phyloP scores from a whole-genome alignment of 164 flowering plant species.

The Umbilicus rupestris region DNA sequence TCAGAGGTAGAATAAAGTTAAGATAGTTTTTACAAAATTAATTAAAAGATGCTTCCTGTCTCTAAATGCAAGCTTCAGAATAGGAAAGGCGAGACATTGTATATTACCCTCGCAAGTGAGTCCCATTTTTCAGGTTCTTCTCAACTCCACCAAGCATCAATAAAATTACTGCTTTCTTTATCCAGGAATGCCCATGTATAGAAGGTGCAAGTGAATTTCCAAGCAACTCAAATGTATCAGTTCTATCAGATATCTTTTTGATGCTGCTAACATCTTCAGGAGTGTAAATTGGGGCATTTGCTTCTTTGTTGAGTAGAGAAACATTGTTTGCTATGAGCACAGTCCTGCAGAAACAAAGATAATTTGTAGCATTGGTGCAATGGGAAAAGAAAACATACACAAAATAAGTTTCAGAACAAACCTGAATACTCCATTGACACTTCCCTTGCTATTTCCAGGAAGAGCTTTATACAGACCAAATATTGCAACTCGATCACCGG shows the following conservation, averaged over 20 bases:
- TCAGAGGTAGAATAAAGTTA: neutral
- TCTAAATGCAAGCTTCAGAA: neutral
- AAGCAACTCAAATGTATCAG: conserved; percentile 76
- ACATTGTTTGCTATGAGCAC: conserved; percentile 87
- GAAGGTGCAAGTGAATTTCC: conserved; percentile 97
- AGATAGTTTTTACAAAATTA: neutral
- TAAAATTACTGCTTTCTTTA: conserved; percentile 86
- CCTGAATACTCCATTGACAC: conserved; percentile 98
- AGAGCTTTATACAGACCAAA: conserved; percentile 93
- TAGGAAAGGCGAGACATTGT: neutral
- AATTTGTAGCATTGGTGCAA: conserved; percentile 1
- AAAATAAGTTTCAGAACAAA: conserved; percentile 12
- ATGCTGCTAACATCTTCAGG: conserved; percentile 67
- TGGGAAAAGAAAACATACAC: neutral
- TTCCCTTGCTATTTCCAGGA: conserved; percentile 88
- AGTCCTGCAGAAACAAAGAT: conserved; percentile 46
- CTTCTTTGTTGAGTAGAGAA: conserved; percentile 84
- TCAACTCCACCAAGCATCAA: conserved; percentile 97
- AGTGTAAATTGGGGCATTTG: conserved; percentile 73
- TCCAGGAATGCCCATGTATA: conserved; percentile 95
- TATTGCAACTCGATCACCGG: conserved; percentile 92
- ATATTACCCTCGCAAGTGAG: conserved; percentile 93
- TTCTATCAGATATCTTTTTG: conserved; percentile 64
- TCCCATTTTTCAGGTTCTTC: conserved; percentile 90
- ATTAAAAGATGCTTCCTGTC: too few relatives aligned